phyloP scores from a whole-genome alignment of 805 yeast species.

The Spathaspora passalidarum region DNA sequence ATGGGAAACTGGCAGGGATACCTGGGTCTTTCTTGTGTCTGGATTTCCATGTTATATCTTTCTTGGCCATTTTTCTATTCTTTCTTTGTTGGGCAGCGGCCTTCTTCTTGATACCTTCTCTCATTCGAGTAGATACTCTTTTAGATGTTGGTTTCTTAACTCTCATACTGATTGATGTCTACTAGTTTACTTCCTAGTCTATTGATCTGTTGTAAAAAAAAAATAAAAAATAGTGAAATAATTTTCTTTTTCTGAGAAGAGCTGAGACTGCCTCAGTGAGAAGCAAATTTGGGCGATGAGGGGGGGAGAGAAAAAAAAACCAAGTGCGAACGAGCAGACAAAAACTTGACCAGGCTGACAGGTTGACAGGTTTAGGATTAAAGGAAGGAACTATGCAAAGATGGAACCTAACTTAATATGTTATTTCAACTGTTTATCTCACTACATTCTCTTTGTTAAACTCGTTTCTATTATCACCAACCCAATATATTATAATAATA shows the following conservation, averaged over 20 bases:
- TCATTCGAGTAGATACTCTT: constrained; percentile 87
- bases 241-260: background rate
- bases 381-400: no score
- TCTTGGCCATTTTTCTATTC: constrained; percentile 76
- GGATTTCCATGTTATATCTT: constrained; percentile 92
- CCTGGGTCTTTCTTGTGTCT: constrained; percentile 85
- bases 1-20: constrained; percentile 92
- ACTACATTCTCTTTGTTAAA: no score
- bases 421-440: no score
- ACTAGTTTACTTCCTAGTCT: background rate
- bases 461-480: no score
- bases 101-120: constrained; percentile 95
- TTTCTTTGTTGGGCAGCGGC: constrained; percentile 90
- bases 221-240: background rate
- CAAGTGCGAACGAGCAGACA: no score
- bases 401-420: no score
- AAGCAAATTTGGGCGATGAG: background rate
- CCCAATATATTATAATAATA: no score
- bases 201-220: no score
- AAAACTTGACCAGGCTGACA: no score
- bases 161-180: constrained; percentile 33
- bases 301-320: background rate
- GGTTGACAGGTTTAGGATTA: no score
- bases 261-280: background rate
- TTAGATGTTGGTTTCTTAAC: constrained; percentile 72